Evolutionary conservation across 257 asterid genomes (phyloP).

Genomic region (Solanum chiquidenum): DNA sequence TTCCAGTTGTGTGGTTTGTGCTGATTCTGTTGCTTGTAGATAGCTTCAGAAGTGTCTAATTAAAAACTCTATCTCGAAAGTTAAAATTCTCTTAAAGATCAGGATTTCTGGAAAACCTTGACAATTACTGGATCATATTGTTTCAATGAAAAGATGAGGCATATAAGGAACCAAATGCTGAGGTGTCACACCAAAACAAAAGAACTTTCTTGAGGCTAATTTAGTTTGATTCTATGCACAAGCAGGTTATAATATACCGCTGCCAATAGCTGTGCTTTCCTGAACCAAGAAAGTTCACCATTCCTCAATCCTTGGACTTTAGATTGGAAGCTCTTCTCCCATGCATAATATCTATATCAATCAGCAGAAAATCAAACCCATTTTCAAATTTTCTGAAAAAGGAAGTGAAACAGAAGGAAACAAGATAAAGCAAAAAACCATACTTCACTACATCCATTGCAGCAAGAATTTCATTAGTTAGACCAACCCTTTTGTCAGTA

Average conservation of each 20-base stretch:
- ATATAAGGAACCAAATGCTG: neutral
- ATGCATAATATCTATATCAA: conserved; percentile 58
- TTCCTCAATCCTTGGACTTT: conserved; percentile 55
- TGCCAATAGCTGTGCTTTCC: conserved; percentile 59
- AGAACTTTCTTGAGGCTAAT: neutral
- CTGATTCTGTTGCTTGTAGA: neutral
- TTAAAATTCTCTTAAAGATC: neutral
- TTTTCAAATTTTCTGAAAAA: neutral
- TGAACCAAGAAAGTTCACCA: conserved; percentile 72
- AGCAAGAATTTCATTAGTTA: conserved; percentile 71
- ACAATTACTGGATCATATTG: neutral
- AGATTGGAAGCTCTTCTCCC: conserved; percentile 78
- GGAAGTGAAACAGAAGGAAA: neutral
- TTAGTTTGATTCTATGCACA: neutral
- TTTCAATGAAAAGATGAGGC: neutral
- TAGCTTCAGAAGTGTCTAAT: neutral
- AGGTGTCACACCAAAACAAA: neutral
- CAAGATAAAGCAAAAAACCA: neutral
- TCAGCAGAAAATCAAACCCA: neutral
- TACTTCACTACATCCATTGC: conserved; percentile 94
- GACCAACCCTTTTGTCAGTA: conserved; percentile 79
- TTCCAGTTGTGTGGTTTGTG: neutral
- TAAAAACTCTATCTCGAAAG: neutral
- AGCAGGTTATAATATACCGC: conserved; percentile 38
- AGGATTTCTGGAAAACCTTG: neutral